Evolutionary conservation across 495 filamentous ascomycete genomes (phyloP).

Genomic region (Talaromyces proteolyticus): DNA sequence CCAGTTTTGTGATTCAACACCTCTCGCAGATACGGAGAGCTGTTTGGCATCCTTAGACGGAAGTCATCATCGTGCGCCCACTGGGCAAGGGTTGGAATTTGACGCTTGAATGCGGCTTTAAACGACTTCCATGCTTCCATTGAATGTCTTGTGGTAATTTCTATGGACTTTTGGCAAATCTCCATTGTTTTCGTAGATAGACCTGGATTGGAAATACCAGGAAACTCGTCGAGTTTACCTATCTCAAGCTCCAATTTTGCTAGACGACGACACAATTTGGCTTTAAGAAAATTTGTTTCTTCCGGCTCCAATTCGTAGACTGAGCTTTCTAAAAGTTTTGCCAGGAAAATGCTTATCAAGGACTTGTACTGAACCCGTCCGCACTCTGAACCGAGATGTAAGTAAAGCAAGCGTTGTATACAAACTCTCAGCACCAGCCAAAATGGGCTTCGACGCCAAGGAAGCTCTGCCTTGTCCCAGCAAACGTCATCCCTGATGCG

Average conservation of each 20-base stretch:
- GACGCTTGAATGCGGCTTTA: slow-evolving; percentile 18
- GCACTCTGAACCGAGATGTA: slow-evolving; percentile 31
- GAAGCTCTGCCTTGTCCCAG: slow-evolving; percentile 33
- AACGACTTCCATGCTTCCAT: slow-evolving; percentile 22
- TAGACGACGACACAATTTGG: slow-evolving; percentile 56
- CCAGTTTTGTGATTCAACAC: slow-evolving; percentile 8
- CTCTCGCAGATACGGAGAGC: slow-evolving; percentile 1
- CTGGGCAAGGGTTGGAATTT: slow-evolving; percentile 31
- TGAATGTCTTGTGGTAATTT: slow-evolving; percentile 17
- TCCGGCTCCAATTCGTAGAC: slow-evolving; percentile 20
- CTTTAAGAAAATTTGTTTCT: slow-evolving; percentile 28
- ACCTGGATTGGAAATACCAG: slow-evolving; percentile 7
- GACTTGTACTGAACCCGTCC: slow-evolving; percentile 55
- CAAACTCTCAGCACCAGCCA: slow-evolving; percentile 57
- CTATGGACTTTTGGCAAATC: slow-evolving; percentile 20
- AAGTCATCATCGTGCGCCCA: slow-evolving; percentile 25
- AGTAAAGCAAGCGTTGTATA: slow-evolving; percentile 40
- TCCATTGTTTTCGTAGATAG: slow-evolving; percentile 14
- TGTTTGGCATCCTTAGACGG: not conserved
- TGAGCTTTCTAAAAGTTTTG: slow-evolving; percentile 34
- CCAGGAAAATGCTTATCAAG: slow-evolving; percentile 39
- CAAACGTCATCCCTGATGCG: slow-evolving; percentile 54
- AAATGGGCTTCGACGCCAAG: slow-evolving; percentile 51
- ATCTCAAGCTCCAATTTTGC: slow-evolving; percentile 49
- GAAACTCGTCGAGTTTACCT: not conserved